Percentiles rank a stretch among this genome's conserved stretches.
phyloP scores from a whole-genome alignment of 805 yeast genomes.

The Hanseniaspora hatyaiensis region DNA sequence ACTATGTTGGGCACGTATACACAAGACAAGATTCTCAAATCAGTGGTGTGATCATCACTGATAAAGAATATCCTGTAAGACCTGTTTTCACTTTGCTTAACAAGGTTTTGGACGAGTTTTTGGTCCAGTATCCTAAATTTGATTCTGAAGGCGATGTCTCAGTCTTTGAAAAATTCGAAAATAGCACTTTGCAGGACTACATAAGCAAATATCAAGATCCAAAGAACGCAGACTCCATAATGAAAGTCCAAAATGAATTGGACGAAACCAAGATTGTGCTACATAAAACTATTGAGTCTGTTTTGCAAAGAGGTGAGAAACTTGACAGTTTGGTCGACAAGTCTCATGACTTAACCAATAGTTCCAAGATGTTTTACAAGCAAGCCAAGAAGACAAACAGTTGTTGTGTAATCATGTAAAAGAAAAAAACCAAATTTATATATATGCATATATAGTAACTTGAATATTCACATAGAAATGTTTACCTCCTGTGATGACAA shows the following conservation, averaged over 20 bases:
- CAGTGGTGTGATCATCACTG: slow-evolving; percentile 84
- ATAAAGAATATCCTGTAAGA: slow-evolving; percentile 90
- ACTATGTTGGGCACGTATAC: slow-evolving; percentile 84
- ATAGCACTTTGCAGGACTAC: slow-evolving; percentile 40
- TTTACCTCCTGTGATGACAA: too few relatives aligned
- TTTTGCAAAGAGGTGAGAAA: slow-evolving; percentile 91
- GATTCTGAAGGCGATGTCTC: slow-evolving; percentile 33
- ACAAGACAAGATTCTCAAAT: slow-evolving; percentile 70
- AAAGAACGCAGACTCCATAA: slow-evolving; percentile 86
- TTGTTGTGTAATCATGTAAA: slow-evolving; percentile 64
- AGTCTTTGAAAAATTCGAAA: slow-evolving; percentile 23
- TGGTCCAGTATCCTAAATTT: slow-evolving; percentile 66
- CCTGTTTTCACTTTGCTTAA: slow-evolving; percentile 90
- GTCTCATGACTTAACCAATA: slow-evolving; percentile 78
- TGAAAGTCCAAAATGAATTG: slow-evolving; percentile 94
- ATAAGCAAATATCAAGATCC: slow-evolving; percentile 89
- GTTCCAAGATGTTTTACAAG: slow-evolving; percentile 88
- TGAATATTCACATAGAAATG: too few relatives aligned
- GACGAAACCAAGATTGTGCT: slow-evolving; percentile 95
- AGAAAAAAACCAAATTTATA: too few relatives aligned
- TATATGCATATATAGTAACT: not conserved
- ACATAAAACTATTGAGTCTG: slow-evolving; percentile 90
- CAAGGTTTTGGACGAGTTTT: slow-evolving; percentile 81
- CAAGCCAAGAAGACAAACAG: slow-evolving; percentile 93
- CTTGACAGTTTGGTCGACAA: slow-evolving; percentile 89